A percentile compares a stretch with the other conserved stretches of the same genome.
phyloP scores from a whole-genome alignment of 805 yeast genomes.

The Starmerella potacharoeniae region DNA sequence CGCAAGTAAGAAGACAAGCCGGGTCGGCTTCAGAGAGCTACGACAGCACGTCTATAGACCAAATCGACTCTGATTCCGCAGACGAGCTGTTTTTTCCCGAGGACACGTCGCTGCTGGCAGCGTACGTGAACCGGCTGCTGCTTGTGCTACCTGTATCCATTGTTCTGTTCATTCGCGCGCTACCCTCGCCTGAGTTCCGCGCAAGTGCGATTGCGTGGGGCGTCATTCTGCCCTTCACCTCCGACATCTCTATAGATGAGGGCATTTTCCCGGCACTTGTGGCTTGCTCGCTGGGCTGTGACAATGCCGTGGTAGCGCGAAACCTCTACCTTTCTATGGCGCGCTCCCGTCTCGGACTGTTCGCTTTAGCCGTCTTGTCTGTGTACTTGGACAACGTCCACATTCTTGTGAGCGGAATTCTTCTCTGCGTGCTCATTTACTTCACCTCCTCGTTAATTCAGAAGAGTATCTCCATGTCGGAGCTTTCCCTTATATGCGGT shows the following conservation, averaged over 20 bases:
- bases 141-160: constrained; percentile 12
- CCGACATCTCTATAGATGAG: constrained; percentile 18
- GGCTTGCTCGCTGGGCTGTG: constrained; percentile 13
- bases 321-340: constrained; percentile 20
- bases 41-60: neutral
- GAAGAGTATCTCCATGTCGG: constrained; percentile 14
- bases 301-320: constrained; percentile 13
- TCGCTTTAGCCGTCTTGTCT: constrained; percentile 11
- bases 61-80: neutral
- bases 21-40: neutral
- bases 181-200: constrained; percentile 14
- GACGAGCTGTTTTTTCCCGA: neutral
- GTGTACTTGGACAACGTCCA: constrained; percentile 7
- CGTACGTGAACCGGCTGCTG: constrained; percentile 8
- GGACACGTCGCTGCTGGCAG: constrained; percentile 4
- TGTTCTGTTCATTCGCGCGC: constrained; percentile 9
- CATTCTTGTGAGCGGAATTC: constrained; percentile 13
- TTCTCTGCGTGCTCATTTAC: constrained; percentile 9
- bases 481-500: constrained; percentile 16
- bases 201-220: constrained; percentile 15
- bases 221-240: constrained; percentile 14
- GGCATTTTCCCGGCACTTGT: constrained; percentile 18
- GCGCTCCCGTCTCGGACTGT: constrained; percentile 17
- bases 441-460: constrained; percentile 5
- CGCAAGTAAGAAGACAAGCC: neutral